A percentile compares a stretch with the other conserved stretches of the same genome.
Conservation (phyloP, 2,329 filamentous ascomycete genomes). For the Beauveria varroae region DNA sequence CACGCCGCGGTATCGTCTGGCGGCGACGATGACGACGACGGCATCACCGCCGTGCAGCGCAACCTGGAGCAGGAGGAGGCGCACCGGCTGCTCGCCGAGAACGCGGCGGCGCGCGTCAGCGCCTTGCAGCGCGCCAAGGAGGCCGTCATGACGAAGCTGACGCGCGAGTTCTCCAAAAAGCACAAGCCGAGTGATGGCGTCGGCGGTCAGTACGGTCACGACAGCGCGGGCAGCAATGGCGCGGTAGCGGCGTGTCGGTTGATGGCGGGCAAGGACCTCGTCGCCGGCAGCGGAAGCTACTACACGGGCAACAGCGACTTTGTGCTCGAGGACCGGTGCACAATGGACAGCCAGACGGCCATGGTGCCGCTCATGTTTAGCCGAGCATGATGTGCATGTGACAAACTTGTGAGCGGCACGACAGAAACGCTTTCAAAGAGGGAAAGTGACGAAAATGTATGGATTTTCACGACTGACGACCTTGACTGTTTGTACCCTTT, state of each 20-base stretch:
- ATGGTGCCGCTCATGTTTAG: constrained; percentile 56
- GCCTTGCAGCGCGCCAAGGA: constrained; percentile 53
- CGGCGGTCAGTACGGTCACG: neutral
- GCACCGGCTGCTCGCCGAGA: constrained; percentile 49
- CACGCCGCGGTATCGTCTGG: constrained; percentile 12
- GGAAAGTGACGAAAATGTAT: neutral
- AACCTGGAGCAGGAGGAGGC: constrained; percentile 49
- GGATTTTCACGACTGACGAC: too few species aligned
- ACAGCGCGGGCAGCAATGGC: constrained; percentile 17
- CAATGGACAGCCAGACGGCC: constrained; percentile 44
- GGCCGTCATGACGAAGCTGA: constrained; percentile 52
- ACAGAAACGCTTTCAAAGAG: neutral
- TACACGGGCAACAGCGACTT: constrained; percentile 23
- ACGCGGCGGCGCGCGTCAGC: constrained; percentile 45
- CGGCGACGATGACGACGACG: constrained; percentile 26
- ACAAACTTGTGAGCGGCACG: neutral
- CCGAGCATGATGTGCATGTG: constrained; percentile 23
- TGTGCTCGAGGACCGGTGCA: constrained; percentile 35
- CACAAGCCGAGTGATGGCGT: constrained; percentile 17
- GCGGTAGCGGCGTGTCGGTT: constrained; percentile 27
- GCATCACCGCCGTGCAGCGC: constrained; percentile 51
- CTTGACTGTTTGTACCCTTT: neutral
- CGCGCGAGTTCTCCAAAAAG: constrained; percentile 39
- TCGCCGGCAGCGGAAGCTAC: constrained; percentile 21
- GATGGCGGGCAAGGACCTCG: constrained; percentile 22